Evolutionary conservation across 2,329 filamentous ascomycete species (phyloP).

Genomic region (Sporothrix pallida): DNA sequence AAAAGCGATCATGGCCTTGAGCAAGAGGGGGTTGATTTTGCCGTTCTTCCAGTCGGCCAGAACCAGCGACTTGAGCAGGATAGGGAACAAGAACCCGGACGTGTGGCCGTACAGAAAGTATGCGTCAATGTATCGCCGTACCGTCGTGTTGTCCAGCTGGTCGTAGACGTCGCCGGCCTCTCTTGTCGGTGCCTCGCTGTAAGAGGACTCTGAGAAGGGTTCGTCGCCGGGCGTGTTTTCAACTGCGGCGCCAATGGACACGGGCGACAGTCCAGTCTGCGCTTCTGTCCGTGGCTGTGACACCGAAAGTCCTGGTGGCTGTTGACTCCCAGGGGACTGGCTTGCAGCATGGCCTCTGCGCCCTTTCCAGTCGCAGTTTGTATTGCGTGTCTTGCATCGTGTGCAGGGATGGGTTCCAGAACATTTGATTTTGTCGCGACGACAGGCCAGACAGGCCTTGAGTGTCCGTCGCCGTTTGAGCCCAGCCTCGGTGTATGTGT

Average conservation of each 20-base stretch:
- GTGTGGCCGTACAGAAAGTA: conserved; percentile 40
- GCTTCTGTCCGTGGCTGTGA: neutral
- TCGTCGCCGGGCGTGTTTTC: neutral
- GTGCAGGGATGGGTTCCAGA: conserved; percentile 44
- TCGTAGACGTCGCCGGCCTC: neutral
- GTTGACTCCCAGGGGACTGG: too few species aligned
- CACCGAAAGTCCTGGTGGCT: neutral
- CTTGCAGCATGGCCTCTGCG: neutral
- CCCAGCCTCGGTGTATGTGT: conserved; percentile 41
- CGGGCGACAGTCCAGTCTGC: neutral
- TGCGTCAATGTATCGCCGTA: conserved; percentile 35
- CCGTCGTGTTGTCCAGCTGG: neutral
- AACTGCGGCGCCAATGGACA: neutral
- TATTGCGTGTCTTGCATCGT: conserved; percentile 41
- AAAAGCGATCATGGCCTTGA: conserved; percentile 39
- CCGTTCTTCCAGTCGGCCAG: conserved; percentile 41
- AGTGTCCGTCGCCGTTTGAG: conserved; percentile 41
- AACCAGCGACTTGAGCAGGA: conserved; percentile 39
- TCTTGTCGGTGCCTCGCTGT: neutral
- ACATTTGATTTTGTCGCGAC: conserved; percentile 47
- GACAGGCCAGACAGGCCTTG: conserved; percentile 46
- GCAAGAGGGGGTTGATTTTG: conserved; percentile 36
- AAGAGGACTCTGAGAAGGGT: neutral
- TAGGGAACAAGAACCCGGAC: conserved; percentile 35
- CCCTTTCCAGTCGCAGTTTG: neutral